Evolutionary conservation across 2,329 filamentous ascomycete genomes (phyloP).

Genomic region (Curvularia verruculosa): DNA sequence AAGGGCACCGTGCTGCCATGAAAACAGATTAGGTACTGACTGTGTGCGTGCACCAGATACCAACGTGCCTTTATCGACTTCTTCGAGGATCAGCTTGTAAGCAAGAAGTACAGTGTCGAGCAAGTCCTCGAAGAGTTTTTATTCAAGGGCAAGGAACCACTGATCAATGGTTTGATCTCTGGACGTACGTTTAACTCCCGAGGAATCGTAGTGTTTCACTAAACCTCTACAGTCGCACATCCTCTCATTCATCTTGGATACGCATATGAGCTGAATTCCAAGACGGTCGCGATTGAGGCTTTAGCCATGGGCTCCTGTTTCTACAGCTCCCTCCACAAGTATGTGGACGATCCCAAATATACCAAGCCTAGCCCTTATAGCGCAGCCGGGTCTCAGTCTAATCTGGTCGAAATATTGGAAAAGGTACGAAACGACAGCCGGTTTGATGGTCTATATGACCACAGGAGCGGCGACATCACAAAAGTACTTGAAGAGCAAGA

Average conservation of each 20-base stretch:
- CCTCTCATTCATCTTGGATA: conserved; percentile 96
- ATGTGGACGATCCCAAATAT: conserved; percentile 74
- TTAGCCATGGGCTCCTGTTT: conserved; percentile 70
- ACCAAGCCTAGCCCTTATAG: conserved; percentile 65
- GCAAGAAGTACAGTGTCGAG: conserved; percentile 83
- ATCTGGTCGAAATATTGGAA: conserved; percentile 73
- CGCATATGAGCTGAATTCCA: conserved; percentile 84
- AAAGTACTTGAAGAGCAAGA: conserved; percentile 72
- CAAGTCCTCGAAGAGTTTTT: conserved; percentile 76
- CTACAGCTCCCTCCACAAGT: conserved; percentile 64
- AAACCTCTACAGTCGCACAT: conserved; percentile 70
- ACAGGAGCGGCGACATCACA: conserved; percentile 68
- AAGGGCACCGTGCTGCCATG: not conserved
- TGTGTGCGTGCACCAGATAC: conserved; percentile 58
- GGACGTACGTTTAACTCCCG: conserved; percentile 67
- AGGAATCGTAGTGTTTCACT: conserved; percentile 7
- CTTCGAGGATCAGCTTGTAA: conserved; percentile 88
- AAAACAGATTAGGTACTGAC: conserved; percentile 17
- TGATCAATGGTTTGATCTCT: conserved; percentile 79
- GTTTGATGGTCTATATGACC: conserved; percentile 70
- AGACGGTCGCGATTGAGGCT: conserved; percentile 87
- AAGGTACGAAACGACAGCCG: conserved; percentile 71
- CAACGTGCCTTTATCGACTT: conserved; percentile 93
- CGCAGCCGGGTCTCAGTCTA: conserved; percentile 53
- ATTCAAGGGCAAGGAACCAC: conserved; percentile 73